Percentiles rank a stretch among this genome's conserved stretches.
Evolutionary conservation across 495 filamentous ascomycete genomes (phyloP).

Genomic region (Lophiotrema nucula): DNA sequence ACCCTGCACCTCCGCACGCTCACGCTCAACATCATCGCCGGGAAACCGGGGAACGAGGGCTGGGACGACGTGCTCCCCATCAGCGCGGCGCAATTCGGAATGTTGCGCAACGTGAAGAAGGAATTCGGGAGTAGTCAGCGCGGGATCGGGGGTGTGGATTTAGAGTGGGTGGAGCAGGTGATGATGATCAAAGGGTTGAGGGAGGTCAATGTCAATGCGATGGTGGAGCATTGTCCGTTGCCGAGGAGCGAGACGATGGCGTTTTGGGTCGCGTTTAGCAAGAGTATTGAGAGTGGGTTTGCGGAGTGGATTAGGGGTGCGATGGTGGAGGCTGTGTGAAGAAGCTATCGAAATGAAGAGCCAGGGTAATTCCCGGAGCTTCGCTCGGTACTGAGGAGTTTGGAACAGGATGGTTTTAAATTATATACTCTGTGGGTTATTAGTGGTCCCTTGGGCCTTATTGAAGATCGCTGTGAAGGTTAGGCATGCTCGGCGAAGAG

Average conservation of each 20-base stretch:
- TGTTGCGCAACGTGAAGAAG: constrained; percentile 39
- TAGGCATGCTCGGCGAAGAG: no score
- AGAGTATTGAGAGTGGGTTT: constrained; percentile 51
- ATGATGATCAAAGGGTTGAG: constrained; percentile 43
- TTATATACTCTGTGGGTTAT: no score
- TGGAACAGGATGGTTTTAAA: no score
- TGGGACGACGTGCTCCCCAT: constrained; percentile 47
- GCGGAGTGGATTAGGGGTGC: constrained; percentile 46
- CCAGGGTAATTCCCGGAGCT: no score
- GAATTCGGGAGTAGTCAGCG: constrained; percentile 36
- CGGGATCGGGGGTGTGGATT: constrained; percentile 6
- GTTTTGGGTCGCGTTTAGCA: constrained; percentile 52
- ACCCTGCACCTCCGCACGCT: constrained; percentile 34
- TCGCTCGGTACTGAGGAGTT: no score
- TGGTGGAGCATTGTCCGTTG: constrained; percentile 45
- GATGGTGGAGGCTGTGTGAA: constrained; percentile 21
- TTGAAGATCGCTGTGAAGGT: no score
- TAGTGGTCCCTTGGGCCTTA: no score
- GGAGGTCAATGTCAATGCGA: constrained; percentile 44
- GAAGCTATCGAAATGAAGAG: neutral
- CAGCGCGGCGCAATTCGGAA: constrained; percentile 44
- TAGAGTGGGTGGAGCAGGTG: constrained; percentile 50
- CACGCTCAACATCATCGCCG: constrained; percentile 48
- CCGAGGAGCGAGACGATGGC: constrained; percentile 46
- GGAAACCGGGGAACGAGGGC: constrained; percentile 42